Conservation (phyloP, 1,284 basidiomycete species). For the Lignosus rhinocerotis region DNA sequence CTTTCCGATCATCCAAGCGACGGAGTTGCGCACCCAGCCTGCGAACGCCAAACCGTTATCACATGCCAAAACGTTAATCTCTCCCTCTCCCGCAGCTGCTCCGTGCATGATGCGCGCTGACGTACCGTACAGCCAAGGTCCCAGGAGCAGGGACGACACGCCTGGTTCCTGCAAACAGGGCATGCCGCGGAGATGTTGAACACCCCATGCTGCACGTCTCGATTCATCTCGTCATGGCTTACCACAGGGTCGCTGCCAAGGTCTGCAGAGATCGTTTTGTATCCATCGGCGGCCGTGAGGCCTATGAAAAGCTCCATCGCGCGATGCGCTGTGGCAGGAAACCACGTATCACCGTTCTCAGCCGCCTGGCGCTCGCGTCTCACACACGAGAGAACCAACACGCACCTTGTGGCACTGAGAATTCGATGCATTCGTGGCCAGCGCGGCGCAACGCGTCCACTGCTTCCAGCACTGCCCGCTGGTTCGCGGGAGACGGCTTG, state of each 20-base stretch:
- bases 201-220: background rate
- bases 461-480: conserved; percentile 78
- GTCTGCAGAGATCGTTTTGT: conserved; percentile 66
- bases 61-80: conserved; percentile 48
- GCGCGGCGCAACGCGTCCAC: conserved; percentile 63
- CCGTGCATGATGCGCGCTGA: conserved; percentile 38
- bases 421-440: conserved; percentile 80
- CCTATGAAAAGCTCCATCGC: conserved; percentile 67
- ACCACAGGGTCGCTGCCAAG: conserved; percentile 73
- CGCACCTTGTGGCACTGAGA: conserved; percentile 54
- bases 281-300: conserved; percentile 77
- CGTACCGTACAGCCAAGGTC: conserved; percentile 21
- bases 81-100: background rate
- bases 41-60: conserved; percentile 31
- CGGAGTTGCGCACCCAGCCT: conserved; percentile 54
- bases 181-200: background rate
- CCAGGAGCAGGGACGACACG: conserved; percentile 17
- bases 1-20: conserved; percentile 47
- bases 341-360: background rate
- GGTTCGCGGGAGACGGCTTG: conserved; percentile 77
- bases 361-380: background rate
- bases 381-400: background rate
- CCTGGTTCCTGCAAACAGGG: conserved; percentile 14
- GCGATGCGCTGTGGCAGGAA: conserved; percentile 40
- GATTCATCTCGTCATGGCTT: conserved; percentile 4